phyloP scores from a whole-genome alignment of 2,329 filamentous ascomycete species.

The Sporothrix variecibatus region DNA sequence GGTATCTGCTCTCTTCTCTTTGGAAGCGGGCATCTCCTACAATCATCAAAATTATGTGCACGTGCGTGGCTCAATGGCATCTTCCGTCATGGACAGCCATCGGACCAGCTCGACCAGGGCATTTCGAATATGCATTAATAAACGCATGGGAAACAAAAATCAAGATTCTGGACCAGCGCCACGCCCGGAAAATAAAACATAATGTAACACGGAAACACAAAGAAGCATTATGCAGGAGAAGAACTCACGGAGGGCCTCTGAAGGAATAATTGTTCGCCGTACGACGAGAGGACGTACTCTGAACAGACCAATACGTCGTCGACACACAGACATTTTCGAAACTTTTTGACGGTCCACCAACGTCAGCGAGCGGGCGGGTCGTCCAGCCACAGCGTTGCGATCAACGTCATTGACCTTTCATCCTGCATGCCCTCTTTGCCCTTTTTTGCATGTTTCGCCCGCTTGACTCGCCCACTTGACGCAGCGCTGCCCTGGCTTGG shows the following conservation, averaged over 20 bases:
- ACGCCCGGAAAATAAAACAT: background rate
- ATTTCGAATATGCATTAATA: background rate
- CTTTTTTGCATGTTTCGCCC: background rate
- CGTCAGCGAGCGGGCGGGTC: slow-evolving; percentile 13
- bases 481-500: slow-evolving; percentile 18
- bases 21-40: too few species aligned
- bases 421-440: background rate
- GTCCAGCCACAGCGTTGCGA: slow-evolving; percentile 25
- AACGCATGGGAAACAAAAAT: background rate
- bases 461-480: background rate
- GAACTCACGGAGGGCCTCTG: background rate
- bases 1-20: too few species aligned
- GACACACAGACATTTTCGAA: background rate
- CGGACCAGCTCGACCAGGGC: background rate
- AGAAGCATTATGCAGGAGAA: background rate
- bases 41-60: background rate
- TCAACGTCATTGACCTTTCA: slow-evolving; percentile 26
- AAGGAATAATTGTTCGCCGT: background rate
- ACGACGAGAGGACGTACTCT: background rate
- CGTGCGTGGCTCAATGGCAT: background rate
- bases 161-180: slow-evolving; percentile 8
- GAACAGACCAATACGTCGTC: background rate
- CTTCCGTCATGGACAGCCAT: background rate
- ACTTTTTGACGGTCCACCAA: background rate
- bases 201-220: background rate